A percentile compares a stretch with the other conserved stretches of the same genome.
These are phyloP conservation scores for Boletus rubropictus DNA, from an alignment of 768 basidiomycete species.

Conservation along the genomic window DNA sequence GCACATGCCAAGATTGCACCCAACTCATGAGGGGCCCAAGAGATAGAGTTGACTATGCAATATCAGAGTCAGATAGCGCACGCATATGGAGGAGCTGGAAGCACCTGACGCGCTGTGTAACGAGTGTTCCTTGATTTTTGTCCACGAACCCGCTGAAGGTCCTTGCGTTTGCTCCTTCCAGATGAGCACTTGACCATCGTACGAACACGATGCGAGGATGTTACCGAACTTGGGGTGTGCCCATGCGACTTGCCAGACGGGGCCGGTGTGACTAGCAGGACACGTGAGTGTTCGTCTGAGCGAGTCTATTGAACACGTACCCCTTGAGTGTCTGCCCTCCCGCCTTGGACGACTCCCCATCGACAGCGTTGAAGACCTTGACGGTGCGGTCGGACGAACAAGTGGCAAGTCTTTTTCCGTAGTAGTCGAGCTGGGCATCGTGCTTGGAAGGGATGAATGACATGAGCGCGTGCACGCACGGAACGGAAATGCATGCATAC, in stretches of 20 bases:
- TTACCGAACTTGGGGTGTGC: constrained; percentile 96
- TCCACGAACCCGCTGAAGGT: constrained; percentile 63
- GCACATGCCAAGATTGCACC: constrained; percentile 97
- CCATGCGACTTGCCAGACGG: constrained; percentile 98
- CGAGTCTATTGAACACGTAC: constrained; percentile 35
- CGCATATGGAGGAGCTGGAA: constrained; percentile 15
- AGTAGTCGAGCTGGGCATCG: constrained; percentile 97
- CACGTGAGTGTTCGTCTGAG: neutral
- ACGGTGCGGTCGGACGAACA: constrained; percentile 95
- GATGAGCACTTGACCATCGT: constrained; percentile 96
- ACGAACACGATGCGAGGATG: constrained; percentile 96
- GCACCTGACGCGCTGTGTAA: constrained; percentile 90
- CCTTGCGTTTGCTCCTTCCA: constrained; percentile 83
- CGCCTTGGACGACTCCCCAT: constrained; percentile 71
- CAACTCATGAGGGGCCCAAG: constrained; percentile 98
- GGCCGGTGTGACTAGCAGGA: constrained; percentile 76
- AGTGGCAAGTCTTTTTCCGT: constrained; percentile 93
- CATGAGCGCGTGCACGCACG: neutral
- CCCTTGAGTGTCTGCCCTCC: constrained; percentile 75
- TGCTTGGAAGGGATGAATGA: constrained; percentile 49
- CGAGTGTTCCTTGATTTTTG: constrained; percentile 92
- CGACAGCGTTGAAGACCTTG: constrained; percentile 90
- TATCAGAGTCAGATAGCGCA: constrained; percentile 1
- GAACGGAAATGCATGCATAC: constrained; percentile 37
- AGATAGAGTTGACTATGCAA: constrained; percentile 83